Evolutionary conservation across 306 rosid genomes (phyloP).

Genomic region (Cicer chorassanicum): DNA sequence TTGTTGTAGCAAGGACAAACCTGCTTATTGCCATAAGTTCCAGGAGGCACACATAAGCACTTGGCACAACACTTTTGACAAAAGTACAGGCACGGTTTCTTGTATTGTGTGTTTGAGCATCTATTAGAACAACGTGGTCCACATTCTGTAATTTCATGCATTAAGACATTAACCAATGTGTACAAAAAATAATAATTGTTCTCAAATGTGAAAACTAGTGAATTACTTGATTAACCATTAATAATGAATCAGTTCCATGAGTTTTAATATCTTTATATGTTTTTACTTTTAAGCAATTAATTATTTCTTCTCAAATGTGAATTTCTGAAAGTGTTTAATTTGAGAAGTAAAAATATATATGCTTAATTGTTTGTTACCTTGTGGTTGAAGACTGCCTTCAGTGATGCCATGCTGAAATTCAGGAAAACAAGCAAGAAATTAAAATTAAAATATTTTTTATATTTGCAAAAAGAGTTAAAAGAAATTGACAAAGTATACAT

Average conservation of each 20-base stretch:
- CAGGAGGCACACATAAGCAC: slow-evolving; percentile 84
- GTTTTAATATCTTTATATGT: no score
- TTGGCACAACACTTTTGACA: slow-evolving; percentile 73
- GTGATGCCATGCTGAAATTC: slow-evolving; percentile 61
- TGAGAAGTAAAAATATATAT: no score
- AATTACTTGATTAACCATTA: no score
- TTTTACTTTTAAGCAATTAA: neutral
- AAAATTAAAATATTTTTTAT: neutral
- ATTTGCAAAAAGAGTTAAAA: neutral
- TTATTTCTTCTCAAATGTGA: neutral
- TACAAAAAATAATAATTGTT: no score
- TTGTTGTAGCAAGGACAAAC: slow-evolving; percentile 78
- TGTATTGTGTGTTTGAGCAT: slow-evolving; percentile 75
- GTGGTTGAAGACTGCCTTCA: slow-evolving; percentile 73
- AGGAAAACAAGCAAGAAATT: neutral
- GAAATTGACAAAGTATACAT: neutral
- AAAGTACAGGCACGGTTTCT: slow-evolving; percentile 81
- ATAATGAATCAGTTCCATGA: no score
- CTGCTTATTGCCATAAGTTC: slow-evolving; percentile 78
- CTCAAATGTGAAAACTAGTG: no score
- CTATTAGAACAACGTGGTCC: slow-evolving; percentile 59
- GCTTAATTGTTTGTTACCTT: slow-evolving; percentile 47
- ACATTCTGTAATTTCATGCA: slow-evolving; percentile 60
- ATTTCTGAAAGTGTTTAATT: neutral
- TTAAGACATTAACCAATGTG: neutral